Conservation (phyloP, 805 yeast genomes). For the Cyberlindnera japonica region DNA sequence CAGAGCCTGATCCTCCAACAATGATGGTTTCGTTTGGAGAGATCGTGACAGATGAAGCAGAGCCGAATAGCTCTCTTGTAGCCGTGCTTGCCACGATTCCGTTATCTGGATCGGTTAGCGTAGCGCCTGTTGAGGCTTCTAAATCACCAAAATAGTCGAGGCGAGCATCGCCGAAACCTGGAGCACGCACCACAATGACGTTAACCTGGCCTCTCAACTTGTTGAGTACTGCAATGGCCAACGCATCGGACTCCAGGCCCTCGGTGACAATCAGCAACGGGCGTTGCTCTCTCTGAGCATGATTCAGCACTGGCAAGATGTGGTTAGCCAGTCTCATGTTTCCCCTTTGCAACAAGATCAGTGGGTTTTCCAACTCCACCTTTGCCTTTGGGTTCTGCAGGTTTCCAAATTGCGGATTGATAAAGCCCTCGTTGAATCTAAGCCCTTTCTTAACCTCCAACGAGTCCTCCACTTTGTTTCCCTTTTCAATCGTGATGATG, state of each 20-base stretch:
- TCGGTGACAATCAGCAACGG: slow-evolving; percentile 93
- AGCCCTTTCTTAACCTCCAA: slow-evolving; percentile 97
- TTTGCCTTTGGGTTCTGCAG: slow-evolving; percentile 86
- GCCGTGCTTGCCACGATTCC: slow-evolving; percentile 96
- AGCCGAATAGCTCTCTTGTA: slow-evolving; percentile 83
- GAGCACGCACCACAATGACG: slow-evolving; percentile 96
- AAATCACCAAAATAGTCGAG: slow-evolving; percentile 93
- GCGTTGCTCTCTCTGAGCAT: slow-evolving; percentile 89
- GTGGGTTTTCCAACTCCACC: slow-evolving; percentile 93
- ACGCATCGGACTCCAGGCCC: slow-evolving; percentile 96
- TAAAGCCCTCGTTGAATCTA: slow-evolving; percentile 97
- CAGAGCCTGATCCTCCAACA: slow-evolving; percentile 87
- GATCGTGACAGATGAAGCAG: slow-evolving; percentile 86
- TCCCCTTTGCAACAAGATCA: slow-evolving; percentile 53
- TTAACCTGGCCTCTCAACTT: slow-evolving; percentile 98
- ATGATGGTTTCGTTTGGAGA: slow-evolving; percentile 95
- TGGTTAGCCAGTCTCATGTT: slow-evolving; percentile 31
- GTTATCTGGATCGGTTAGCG: slow-evolving; percentile 80
- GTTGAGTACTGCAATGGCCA: slow-evolving; percentile 96
- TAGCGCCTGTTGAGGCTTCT: slow-evolving; percentile 93
- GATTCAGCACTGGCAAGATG: slow-evolving; percentile 86
- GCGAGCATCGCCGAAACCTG: slow-evolving; percentile 99
- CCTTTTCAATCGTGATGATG: slow-evolving; percentile 96
- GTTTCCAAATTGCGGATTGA: slow-evolving; percentile 83
- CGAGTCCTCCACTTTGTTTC: slow-evolving; percentile 94